A percentile compares a stretch with the other conserved stretches of the same genome.
These are phyloP conservation scores for Claviceps sp. DNA, from an alignment of 2,329 filamentous ascomycete genomes.

Conservation along the genomic window DNA sequence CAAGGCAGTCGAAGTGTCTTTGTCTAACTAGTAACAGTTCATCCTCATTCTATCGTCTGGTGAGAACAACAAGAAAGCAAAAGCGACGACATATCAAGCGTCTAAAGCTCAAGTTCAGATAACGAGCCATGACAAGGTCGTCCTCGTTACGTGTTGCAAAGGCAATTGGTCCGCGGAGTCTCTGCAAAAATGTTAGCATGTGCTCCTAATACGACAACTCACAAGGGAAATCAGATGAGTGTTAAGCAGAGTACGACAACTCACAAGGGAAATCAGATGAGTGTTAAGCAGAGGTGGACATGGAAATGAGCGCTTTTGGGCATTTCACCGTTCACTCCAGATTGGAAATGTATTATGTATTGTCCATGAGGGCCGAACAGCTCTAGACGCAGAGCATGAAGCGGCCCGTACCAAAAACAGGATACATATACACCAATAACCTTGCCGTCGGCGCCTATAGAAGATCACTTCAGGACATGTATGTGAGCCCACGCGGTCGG, in stretches of 20 bases:
- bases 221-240: not conserved
- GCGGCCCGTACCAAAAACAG: too few species aligned
- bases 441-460: slow-evolving; percentile 22
- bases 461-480: slow-evolving; percentile 18
- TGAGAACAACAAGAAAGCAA: not conserved
- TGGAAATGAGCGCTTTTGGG: too few species aligned
- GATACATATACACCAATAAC: not conserved
- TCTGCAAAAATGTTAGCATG: not conserved
- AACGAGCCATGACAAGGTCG: not conserved
- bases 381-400: not conserved
- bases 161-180: not conserved
- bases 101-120: not conserved
- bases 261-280: not conserved
- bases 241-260: too few species aligned
- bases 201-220: not conserved
- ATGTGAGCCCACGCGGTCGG: slow-evolving; percentile 14
- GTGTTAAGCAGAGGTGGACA: not conserved
- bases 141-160: not conserved
- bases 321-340: not conserved
- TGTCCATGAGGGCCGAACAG: not conserved
- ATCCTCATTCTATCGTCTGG: not conserved
- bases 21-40: too few species aligned
- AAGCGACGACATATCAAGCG: too few species aligned
- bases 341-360: not conserved
- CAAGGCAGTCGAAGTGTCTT: not conserved